phyloP scores from a whole-genome alignment of 306 rosid genomes.

The Acmispon strigosus region DNA sequence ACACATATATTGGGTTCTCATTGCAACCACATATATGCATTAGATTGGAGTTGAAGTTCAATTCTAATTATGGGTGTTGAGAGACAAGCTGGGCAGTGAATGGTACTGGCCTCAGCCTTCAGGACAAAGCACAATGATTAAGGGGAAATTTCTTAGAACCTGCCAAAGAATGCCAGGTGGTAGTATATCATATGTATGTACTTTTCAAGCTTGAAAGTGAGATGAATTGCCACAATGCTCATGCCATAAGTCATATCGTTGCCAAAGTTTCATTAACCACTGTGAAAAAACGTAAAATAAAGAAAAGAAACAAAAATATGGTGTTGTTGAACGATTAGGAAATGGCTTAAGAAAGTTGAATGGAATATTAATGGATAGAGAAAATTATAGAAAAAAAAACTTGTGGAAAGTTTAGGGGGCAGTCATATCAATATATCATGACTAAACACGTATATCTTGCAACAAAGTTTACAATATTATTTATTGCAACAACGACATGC shows the following conservation, averaged over 20 bases:
- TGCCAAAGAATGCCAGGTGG: conserved; percentile 18
- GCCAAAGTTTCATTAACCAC: too few species aligned
- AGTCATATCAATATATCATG: too few species aligned
- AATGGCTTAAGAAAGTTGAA: too few species aligned
- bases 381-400: too few species aligned
- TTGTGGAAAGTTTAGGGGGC: too few species aligned
- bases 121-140: conserved; percentile 20
- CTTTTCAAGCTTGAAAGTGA: conserved; percentile 2
- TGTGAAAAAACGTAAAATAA: too few species aligned
- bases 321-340: not conserved
- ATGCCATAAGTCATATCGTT: too few species aligned
- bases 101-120: not conserved
- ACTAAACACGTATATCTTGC: too few species aligned
- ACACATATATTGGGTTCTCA: not conserved
- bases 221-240: not conserved
- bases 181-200: not conserved
- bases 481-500: too few species aligned
- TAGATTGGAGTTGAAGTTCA: not conserved
- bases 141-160: conserved; percentile 24
- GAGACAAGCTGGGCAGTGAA: not conserved
- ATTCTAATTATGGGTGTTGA: not conserved
- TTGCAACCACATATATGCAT: not conserved
- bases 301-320: too few species aligned
- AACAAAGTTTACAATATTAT: too few species aligned
- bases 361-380: too few species aligned